Evolutionary conservation across 1,284 basidiomycete genomes (phyloP).

Genomic region (Moesziomyces parantarcticus): DNA sequence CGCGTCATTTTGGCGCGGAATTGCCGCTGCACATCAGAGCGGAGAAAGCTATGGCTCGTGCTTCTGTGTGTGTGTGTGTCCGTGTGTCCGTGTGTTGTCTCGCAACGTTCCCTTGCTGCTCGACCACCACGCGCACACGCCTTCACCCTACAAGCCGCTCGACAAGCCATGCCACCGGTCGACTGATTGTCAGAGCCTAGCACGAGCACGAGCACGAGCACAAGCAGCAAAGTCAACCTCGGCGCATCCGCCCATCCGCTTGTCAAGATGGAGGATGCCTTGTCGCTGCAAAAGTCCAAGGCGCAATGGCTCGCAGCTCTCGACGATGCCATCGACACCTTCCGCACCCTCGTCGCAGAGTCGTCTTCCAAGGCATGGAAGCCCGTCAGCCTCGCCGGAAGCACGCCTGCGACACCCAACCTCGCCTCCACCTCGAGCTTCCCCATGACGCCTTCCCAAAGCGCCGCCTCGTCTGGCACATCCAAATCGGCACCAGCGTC

Average conservation of each 20-base stretch:
- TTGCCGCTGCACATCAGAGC: too few species aligned
- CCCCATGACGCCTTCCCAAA: constrained; percentile 11
- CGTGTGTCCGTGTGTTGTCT: too few species aligned
- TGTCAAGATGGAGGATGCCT: constrained; percentile 33
- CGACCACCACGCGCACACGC: too few species aligned
- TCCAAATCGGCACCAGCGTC: constrained; percentile 4
- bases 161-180: too few species aligned
- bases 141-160: too few species aligned
- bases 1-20: too few species aligned
- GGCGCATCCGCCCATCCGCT: background rate
- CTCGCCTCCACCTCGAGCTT: constrained; percentile 24
- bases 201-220: too few species aligned
- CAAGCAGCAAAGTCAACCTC: too few species aligned
- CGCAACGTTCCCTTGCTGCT: too few species aligned
- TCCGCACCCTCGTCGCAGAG: constrained; percentile 49
- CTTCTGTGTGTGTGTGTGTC: too few species aligned
- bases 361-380: constrained; percentile 53
- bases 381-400: constrained; percentile 26
- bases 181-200: too few species aligned
- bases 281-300: constrained; percentile 40
- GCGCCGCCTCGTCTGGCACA: constrained; percentile 2
- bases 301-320: constrained; percentile 56
- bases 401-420: constrained; percentile 30
- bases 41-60: too few species aligned
- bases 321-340: constrained; percentile 44